A percentile compares a stretch with the other conserved stretches of the same genome.
These are phyloP conservation scores for Cicer chorassanicum DNA, from an alignment of 306 rosid species.

Conservation along the genomic window DNA sequence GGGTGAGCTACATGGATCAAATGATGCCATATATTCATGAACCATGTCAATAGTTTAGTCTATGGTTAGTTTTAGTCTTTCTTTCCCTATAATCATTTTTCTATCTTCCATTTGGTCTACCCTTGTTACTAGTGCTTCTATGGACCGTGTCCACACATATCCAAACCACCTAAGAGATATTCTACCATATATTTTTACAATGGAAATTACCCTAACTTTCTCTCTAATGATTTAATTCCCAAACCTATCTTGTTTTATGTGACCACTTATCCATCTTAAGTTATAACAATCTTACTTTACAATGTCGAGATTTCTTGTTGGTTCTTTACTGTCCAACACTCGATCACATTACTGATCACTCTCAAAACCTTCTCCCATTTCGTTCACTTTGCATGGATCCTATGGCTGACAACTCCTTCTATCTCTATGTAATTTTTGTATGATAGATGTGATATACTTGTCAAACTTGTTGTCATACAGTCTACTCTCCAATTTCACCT, in stretches of 20 bases:
- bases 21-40: not conserved
- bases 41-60: not conserved
- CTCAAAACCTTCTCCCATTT: not conserved
- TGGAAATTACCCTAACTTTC: not conserved
- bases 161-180: not conserved
- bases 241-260: not conserved
- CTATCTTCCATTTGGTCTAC: not conserved
- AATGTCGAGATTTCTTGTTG: not conserved
- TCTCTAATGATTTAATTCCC: slow-evolving; percentile 6
- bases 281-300: not conserved
- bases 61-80: not conserved
- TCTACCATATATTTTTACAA: not conserved
- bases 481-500: not conserved
- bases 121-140: slow-evolving; percentile 9
- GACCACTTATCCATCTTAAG: not conserved
- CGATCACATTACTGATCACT: not conserved
- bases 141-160: not conserved
- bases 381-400: not conserved
- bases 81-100: not conserved
- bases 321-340: not conserved
- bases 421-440: not conserved
- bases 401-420: slow-evolving; percentile 1
- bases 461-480: not conserved
- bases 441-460: not conserved
- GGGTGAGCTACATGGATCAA: slow-evolving; percentile 9